Evolutionary conservation across 805 yeast genomes (phyloP), one percentile per base, ranked within the genome.

Genomic region (Ogataea sp.): DNA sequence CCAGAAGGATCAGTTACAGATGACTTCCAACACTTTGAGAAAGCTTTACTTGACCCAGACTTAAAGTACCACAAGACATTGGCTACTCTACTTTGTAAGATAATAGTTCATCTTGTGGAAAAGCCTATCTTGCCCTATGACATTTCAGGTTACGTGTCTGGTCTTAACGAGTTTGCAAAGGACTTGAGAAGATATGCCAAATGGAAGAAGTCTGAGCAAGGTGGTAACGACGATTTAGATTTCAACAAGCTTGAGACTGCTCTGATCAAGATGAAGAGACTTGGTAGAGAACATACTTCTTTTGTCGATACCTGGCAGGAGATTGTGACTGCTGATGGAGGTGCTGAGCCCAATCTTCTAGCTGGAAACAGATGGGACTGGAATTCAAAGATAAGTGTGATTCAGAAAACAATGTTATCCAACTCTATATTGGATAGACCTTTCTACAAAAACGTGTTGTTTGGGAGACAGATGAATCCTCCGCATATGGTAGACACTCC

Each of bases 341-440:
- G 83, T 2, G 51, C 77, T 3, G 95, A 89, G 54, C 88, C 95
- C 1, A 75, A 87, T 2, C 55, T 82, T 40, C 62, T 85, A 30
- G 71, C 89, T 0, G 77, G 80, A 34, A 78, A 75, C 45, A 68
- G 97, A 50, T 75, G 85, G 81, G 76, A 75, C 41, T 83, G 93
- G 85, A 89, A 89, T 58, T 70, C 76, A n/a, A 75, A 76, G 43
- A 59, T 86, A 50, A 58, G 74, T 3, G 56, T 61, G 14, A 65
- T 84, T 41, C 81, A 79, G 45, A 72, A 71, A 45, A 56, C 65
- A 16, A 71, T 84, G 45, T 52, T 80, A 9, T 54, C 64, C 6
- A 54, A 64, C 2, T 75, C 75, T 1, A 49, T 73, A 1, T 65
- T 67, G 4, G 52, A 61, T 6, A 67, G 95, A 27, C 65, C 75